phyloP scores from a whole-genome alignment of 2,329 filamentous ascomycete species.

The Xylariaceae sp. region DNA sequence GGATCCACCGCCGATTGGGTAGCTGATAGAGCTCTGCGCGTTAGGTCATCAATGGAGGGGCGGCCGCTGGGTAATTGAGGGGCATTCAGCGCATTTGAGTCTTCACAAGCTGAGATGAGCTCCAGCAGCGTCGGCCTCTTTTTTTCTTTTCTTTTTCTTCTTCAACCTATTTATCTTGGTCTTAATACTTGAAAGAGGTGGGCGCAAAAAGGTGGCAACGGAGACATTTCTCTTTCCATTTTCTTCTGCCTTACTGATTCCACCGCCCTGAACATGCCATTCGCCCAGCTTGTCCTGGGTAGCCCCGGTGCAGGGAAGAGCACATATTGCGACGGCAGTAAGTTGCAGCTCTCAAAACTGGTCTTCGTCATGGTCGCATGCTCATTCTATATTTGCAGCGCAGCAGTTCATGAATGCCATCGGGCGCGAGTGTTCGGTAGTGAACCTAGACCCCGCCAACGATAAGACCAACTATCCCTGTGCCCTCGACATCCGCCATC shows the following conservation, averaged over 20 bases:
- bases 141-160: too few species aligned
- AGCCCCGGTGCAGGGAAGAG: constrained; percentile 94
- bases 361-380: background rate
- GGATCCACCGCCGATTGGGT: too few species aligned
- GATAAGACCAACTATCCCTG: constrained; percentile 85
- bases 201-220: background rate
- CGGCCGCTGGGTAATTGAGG: too few species aligned
- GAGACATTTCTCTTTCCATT: too few species aligned
- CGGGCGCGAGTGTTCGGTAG: constrained; percentile 87
- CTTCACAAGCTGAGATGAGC: too few species aligned
- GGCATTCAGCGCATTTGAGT: too few species aligned
- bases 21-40: too few species aligned
- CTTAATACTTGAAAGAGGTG: background rate
- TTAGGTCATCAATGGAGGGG: too few species aligned
- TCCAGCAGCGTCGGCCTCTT: too few species aligned
- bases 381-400: constrained; percentile 47
- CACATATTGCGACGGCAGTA: constrained; percentile 94
- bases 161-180: too few species aligned
- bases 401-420: constrained; percentile 97
- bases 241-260: too few species aligned
- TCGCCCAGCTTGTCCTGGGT: constrained; percentile 81
- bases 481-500: constrained; percentile 82
- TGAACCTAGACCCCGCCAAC: constrained; percentile 97
- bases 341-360: constrained; percentile 28
- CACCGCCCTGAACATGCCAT: constrained; percentile 59